A percentile compares a stretch with the other conserved stretches of the same genome.
Conservation (phyloP, 2,329 filamentous ascomycete genomes). For the Sclerotinia sclerotiorum region DNA sequence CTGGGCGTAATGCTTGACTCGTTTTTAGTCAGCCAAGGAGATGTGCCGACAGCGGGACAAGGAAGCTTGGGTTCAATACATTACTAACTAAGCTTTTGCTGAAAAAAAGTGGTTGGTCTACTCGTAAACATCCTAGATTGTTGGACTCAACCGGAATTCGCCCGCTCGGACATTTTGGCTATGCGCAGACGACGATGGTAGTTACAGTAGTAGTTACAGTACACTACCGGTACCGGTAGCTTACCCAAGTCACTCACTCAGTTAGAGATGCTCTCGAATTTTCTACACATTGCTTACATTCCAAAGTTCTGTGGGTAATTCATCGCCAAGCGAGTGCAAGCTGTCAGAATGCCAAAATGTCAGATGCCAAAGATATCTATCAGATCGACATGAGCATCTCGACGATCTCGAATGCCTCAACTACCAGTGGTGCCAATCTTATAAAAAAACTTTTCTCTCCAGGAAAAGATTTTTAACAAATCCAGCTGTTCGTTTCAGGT, state of each 20-base stretch:
- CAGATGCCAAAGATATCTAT: neutral
- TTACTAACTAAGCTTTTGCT: neutral
- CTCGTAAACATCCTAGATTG: neutral
- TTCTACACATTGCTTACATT: no score
- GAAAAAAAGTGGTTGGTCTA: constrained; percentile 11
- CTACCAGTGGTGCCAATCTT: neutral
- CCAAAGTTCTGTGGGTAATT: no score
- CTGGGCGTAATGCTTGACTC: neutral
- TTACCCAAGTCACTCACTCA: no score
- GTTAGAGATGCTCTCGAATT: no score
- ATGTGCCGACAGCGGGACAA: neutral
- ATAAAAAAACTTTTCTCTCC: constrained; percentile 6
- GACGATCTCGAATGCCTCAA: neutral
- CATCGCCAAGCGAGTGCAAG: no score
- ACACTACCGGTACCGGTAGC: neutral
- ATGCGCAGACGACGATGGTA: neutral
- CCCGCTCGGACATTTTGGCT: neutral
- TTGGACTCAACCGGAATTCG: neutral
- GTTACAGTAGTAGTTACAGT: neutral
- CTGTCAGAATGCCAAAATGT: no score
- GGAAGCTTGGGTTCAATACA: constrained; percentile 1
- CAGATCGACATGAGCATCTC: neutral
- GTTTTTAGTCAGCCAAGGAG: neutral
- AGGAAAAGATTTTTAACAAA: neutral
- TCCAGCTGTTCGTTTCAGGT: neutral